Percentiles rank a stretch among this genome's conserved stretches.
Conservation (phyloP, 148 eudicot species). For the Amaranthus cruentus region DNA sequence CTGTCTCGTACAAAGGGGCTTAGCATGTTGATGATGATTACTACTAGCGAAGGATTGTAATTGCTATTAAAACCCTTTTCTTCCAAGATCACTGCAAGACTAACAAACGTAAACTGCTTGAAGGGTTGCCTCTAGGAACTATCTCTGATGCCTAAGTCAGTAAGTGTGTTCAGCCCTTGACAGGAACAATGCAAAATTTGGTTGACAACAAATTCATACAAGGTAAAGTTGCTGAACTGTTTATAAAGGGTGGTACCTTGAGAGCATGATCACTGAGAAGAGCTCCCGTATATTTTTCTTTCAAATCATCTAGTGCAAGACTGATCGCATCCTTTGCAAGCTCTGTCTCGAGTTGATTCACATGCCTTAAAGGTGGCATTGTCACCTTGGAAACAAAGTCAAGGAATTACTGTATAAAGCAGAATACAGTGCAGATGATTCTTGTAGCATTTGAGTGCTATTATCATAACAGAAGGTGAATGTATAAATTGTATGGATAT, state of each 20-base stretch:
- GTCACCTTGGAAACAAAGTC: slow-evolving; percentile 46
- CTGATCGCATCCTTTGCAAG: slow-evolving; percentile 59
- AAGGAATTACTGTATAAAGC: slow-evolving; percentile 39
- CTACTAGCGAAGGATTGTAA: no score
- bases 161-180: no score
- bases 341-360: slow-evolving; percentile 32
- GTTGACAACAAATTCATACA: background rate
- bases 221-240: background rate
- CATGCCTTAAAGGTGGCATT: slow-evolving; percentile 31
- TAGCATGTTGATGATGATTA: no score
- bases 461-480: slow-evolving; percentile 41
- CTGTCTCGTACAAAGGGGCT: no score
- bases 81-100: no score
- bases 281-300: slow-evolving; percentile 66
- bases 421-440: slow-evolving; percentile 11
- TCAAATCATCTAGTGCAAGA: slow-evolving; percentile 70
- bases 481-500: slow-evolving; percentile 51
- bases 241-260: slow-evolving; percentile 45
- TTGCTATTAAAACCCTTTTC: no score
- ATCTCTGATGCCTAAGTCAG: no score
- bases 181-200: background rate
- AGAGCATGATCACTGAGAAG: slow-evolving; percentile 75
- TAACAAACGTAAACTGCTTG: no score
- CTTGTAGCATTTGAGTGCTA: slow-evolving; percentile 44
- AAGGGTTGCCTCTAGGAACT: no score